Evolutionary conservation across 306 rosid species (phyloP), one percentile per base, ranked within the genome.

Genomic region (Rosa rugosa): DNA sequence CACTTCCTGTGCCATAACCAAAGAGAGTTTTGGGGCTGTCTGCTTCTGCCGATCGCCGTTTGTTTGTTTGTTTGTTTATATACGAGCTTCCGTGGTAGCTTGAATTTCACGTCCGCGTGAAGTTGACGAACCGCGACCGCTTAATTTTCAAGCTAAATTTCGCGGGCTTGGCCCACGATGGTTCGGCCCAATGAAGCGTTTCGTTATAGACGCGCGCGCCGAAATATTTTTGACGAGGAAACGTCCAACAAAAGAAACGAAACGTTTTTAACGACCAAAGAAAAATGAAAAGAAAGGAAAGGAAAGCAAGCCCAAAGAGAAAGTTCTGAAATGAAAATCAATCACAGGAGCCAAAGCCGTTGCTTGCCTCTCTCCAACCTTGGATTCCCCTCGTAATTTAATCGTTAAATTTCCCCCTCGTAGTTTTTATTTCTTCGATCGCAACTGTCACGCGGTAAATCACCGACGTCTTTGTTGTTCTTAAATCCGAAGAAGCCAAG

Each of bases 1-100:
- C 5, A 40, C 8, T 75, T 87, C 96, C 77, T 72, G 69, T n/a
- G 90, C 54, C 97, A 93, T 95, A 23, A 10, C 42, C n/a, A n/a
- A n/a, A n/a, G n/a, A n/a, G n/a, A n/a, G n/a, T n/a, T n/a, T n/a
- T n/a, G 11, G 54, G 16, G 54, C 54, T 13, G 3, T 31, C 54
- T 44, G 46, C 51, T 72, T n/a, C 44, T 31, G 25, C 8, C 18
- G 2, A 68, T 9, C 5, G 34, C 5, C 31, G 51, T 12, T 47
- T 0, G n/a, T n/a, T n/a, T n/a, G 51, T 12, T 47, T 0, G n/a
- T n/a, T n/a, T n/a, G 75, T 2, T 6, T 20, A 11, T 11, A 31
- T 72, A 73, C 54, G 38, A 11, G 2, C n/a, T 1, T 8, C 23
- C 4, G 13, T 11, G 1, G 50, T 53, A 31, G 76, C 76, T 12